Evolutionary conservation across 495 filamentous ascomycete genomes (phyloP).

Genomic region (Aspergillus cavernicola): DNA sequence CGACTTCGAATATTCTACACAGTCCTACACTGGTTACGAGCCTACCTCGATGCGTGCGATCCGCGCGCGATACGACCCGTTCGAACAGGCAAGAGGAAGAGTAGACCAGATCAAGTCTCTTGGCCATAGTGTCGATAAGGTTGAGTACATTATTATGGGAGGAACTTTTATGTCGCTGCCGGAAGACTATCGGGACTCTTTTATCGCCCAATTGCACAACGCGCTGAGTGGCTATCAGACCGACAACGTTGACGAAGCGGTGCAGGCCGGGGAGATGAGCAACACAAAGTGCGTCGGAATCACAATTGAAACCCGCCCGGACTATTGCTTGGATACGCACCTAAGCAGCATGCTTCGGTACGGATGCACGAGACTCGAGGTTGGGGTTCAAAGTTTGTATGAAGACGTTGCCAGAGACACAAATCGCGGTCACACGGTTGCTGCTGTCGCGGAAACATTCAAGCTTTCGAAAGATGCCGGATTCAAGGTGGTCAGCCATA

Average conservation of each 20-base stretch:
- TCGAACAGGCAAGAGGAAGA: slow-evolving; percentile 91
- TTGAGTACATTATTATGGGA: slow-evolving; percentile 99
- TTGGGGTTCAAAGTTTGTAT: slow-evolving; percentile 94
- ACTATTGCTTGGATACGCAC: slow-evolving; percentile 93
- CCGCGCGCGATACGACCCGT: slow-evolving; percentile 93
- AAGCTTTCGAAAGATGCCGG: slow-evolving; percentile 93
- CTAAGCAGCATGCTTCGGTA: slow-evolving; percentile 92
- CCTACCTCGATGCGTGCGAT: slow-evolving; percentile 98
- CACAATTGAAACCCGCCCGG: slow-evolving; percentile 94
- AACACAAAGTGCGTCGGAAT: slow-evolving; percentile 97
- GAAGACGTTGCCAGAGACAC: slow-evolving; percentile 98
- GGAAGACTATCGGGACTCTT: slow-evolving; percentile 81
- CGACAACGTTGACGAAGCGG: slow-evolving; percentile 90
- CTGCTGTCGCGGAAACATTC: slow-evolving; percentile 91
- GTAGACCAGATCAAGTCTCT: slow-evolving; percentile 95
- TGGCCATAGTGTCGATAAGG: slow-evolving; percentile 96
- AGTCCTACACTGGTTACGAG: slow-evolving; percentile 97
- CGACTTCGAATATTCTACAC: slow-evolving; percentile 98
- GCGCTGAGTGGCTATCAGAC: slow-evolving; percentile 91
- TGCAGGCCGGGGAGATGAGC: slow-evolving; percentile 85
- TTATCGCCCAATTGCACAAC: slow-evolving; percentile 94
- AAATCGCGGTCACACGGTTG: slow-evolving; percentile 94
- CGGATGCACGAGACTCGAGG: slow-evolving; percentile 89
- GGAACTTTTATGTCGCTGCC: slow-evolving; percentile 98
- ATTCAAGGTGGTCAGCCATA: slow-evolving; percentile 97